A percentile compares a stretch with the other conserved stretches of the same genome.
Conservation (phyloP, 164 flowering plant species). For the Magnolia changhungtana region DNA sequence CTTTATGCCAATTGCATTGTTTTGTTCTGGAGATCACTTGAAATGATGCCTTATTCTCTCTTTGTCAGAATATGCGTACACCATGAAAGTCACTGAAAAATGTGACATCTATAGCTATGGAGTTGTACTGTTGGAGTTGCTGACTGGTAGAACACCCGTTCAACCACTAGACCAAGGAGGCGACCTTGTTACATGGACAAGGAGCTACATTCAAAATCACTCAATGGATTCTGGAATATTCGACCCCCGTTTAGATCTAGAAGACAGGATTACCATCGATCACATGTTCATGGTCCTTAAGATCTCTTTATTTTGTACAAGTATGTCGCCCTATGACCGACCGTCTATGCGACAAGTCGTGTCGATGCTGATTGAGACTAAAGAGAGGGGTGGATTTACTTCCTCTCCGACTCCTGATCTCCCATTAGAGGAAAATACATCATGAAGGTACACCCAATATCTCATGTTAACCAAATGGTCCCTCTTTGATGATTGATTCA, state of each 20-base stretch:
- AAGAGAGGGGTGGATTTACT: slow-evolving; percentile 33
- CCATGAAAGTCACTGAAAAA: slow-evolving; percentile 95
- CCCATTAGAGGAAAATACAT: slow-evolving; percentile 30
- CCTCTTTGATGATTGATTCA: slow-evolving; percentile 23
- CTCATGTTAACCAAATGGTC: slow-evolving; percentile 10
- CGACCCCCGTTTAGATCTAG: slow-evolving; percentile 56
- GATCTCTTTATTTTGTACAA: slow-evolving; percentile 80
- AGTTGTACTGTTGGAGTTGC: slow-evolving; percentile 85
- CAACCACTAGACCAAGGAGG: slow-evolving; percentile 90
- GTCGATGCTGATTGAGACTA: slow-evolving; percentile 70
- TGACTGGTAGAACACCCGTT: slow-evolving; percentile 88
- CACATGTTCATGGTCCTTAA: slow-evolving; percentile 82
- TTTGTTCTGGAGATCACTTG: neutral
- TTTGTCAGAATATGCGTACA: slow-evolving; percentile 87
- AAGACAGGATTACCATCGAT: slow-evolving; percentile 35
- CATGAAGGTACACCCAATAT: slow-evolving; percentile 10
- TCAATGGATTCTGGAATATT: slow-evolving; percentile 61
- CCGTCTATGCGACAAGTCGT: slow-evolving; percentile 97
- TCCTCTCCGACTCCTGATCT: slow-evolving; percentile 30
- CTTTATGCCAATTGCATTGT: neutral
- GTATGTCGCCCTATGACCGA: slow-evolving; percentile 63
- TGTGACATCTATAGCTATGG: slow-evolving; percentile 95
- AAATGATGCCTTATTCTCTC: neutral
- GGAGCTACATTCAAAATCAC: slow-evolving; percentile 47
- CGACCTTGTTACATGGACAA: slow-evolving; percentile 79